Percentiles rank a stretch among this genome's conserved stretches.
Conservation (phyloP, 306 rosid species). For the Clitoria ternatea region DNA sequence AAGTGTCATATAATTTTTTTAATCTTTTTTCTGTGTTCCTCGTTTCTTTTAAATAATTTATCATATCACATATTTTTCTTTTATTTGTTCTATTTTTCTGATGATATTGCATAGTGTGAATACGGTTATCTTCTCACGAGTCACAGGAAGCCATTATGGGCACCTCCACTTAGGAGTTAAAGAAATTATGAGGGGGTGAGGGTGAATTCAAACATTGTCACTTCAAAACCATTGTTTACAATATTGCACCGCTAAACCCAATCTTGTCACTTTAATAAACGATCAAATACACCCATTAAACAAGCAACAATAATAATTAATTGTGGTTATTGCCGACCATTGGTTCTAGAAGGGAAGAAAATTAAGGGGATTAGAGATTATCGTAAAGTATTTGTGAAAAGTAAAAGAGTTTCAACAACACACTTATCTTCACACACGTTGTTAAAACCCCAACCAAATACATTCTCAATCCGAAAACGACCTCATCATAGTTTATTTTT, state of each 20-base stretch:
- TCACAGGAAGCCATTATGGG: constrained; percentile 16
- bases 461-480: constrained; percentile 12
- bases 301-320: constrained; percentile 4
- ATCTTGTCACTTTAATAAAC: constrained; percentile 7
- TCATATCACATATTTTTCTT: no score
- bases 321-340: constrained; percentile 23
- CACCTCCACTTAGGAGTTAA: background rate
- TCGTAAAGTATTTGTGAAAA: constrained; percentile 17
- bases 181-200: background rate
- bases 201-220: background rate
- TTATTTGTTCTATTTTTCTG: no score
- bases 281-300: constrained; percentile 3
- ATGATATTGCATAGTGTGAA: no score
- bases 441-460: constrained; percentile 15
- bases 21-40: no score
- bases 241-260: constrained; percentile 13
- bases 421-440: constrained; percentile 1
- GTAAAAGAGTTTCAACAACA: constrained; percentile 13
- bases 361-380: constrained; percentile 18
- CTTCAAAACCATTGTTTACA: background rate
- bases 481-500: background rate
- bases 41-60: no score
- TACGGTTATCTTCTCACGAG: constrained; percentile 9
- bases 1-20: no score
- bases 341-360: constrained; percentile 25